Conservation (phyloP, 306 rosid genomes). For the Begonia fuchsioides region DNA sequence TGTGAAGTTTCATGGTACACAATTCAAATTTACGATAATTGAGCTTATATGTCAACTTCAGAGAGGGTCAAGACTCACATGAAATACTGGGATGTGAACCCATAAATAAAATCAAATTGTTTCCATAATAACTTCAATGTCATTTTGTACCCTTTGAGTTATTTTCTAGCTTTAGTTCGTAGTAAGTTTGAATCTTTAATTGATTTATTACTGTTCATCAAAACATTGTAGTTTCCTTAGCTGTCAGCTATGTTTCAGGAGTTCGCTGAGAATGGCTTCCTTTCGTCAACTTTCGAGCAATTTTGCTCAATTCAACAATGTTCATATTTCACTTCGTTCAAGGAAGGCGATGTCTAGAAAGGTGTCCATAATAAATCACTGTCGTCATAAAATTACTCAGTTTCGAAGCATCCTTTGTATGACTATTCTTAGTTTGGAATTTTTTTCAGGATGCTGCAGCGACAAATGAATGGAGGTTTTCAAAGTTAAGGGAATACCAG, state of each 20-base stretch:
- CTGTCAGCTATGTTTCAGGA: slow-evolving; percentile 40
- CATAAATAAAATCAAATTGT: neutral
- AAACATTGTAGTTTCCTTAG: slow-evolving; percentile 2
- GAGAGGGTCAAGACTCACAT: no score
- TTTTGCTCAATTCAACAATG: slow-evolving; percentile 80
- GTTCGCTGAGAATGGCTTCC: slow-evolving; percentile 60
- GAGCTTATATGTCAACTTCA: no score
- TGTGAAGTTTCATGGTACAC: no score
- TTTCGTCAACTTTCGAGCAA: slow-evolving; percentile 75
- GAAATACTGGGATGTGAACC: neutral
- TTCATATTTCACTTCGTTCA: slow-evolving; percentile 58
- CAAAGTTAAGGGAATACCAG: slow-evolving; percentile 69
- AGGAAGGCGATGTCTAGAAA: slow-evolving; percentile 78
- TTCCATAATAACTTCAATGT: neutral
- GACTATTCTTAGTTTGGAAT: slow-evolving; percentile 15
- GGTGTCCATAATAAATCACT: slow-evolving; percentile 26
- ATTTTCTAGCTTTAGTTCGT: neutral
- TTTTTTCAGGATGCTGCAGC: slow-evolving; percentile 71
- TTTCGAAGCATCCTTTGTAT: slow-evolving; percentile 5
- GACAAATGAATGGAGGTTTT: slow-evolving; percentile 88
- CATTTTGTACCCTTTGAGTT: neutral
- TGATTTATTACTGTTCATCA: no score
- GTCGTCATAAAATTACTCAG: slow-evolving; percentile 1
- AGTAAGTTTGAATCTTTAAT: neutral
- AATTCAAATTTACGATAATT: no score